A percentile compares a stretch with the other conserved stretches of the same genome.
These are phyloP conservation scores for Aspergillus carbonarius DNA, from an alignment of 2,329 filamentous ascomycete genomes.

Conservation along the genomic window DNA sequence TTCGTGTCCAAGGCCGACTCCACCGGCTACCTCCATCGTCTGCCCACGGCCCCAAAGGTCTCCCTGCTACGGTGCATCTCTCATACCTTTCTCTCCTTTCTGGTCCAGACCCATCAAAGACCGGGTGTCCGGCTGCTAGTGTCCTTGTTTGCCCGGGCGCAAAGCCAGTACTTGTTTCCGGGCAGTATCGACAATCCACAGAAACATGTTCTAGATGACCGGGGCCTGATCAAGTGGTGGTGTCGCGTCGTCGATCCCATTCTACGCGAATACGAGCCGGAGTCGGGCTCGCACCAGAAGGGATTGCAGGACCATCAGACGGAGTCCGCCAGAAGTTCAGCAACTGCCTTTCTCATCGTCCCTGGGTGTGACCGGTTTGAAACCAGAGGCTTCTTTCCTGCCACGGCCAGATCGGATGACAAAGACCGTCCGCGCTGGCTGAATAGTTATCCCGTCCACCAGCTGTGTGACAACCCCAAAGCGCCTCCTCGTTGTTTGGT, in stretches of 20 bases:
- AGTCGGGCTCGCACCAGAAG: conserved; percentile 40
- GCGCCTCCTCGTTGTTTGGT: conserved; percentile 81
- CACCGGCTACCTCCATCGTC: conserved; percentile 75
- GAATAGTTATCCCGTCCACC: conserved; percentile 69
- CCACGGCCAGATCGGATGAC: conserved; percentile 41
- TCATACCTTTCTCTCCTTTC: conserved; percentile 71
- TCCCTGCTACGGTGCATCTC: conserved; percentile 70
- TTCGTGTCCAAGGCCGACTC: conserved; percentile 98
- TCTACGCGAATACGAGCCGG: conserved; percentile 49
- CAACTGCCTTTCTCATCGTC: conserved; percentile 80
- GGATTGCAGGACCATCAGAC: conserved; percentile 27
- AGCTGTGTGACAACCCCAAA: conserved; percentile 66
- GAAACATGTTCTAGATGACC: conserved; percentile 91
- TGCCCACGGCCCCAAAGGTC: conserved; percentile 61
- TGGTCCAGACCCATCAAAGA: conserved; percentile 67
- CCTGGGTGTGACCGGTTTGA: conserved; percentile 84
- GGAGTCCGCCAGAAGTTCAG: conserved; percentile 38
- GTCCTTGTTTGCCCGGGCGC: conserved; percentile 87
- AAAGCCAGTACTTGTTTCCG: conserved; percentile 92
- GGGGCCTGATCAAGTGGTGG: conserved; percentile 94
- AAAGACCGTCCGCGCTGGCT: conserved; percentile 45
- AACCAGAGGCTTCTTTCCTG: conserved; percentile 74
- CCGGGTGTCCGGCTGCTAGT: conserved; percentile 69
- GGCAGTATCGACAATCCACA: conserved; percentile 79
- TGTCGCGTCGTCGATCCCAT: conserved; percentile 81